Evolutionary conservation across 257 asterid genomes (phyloP).

Genomic region (Pogostemon cablin): DNA sequence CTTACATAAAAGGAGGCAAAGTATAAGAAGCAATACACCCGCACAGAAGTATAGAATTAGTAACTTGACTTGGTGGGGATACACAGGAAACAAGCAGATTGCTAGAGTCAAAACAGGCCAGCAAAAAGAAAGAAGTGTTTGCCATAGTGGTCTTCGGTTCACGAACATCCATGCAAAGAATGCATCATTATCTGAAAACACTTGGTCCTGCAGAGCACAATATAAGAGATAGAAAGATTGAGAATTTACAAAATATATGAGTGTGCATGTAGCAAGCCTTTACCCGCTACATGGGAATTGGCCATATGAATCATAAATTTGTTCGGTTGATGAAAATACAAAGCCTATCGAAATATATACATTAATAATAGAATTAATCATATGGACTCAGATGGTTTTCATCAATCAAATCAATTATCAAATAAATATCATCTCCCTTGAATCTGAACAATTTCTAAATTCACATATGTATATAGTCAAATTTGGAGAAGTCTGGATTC

Average conservation of each 20-base stretch:
- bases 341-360: slow-evolving; percentile 16
- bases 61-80: slow-evolving; percentile 93
- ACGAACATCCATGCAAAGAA: slow-evolving; percentile 97
- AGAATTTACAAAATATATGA: background rate
- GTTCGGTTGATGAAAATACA: background rate
- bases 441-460: background rate
- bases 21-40: slow-evolving; percentile 85
- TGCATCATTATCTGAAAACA: slow-evolving; percentile 90
- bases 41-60: slow-evolving; percentile 94
- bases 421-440: background rate
- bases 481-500: slow-evolving; percentile 15
- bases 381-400: background rate
- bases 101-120: slow-evolving; percentile 98
- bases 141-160: slow-evolving; percentile 94
- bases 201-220: slow-evolving; percentile 77
- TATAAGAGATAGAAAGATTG: slow-evolving; percentile 19
- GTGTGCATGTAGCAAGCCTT: background rate
- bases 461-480: background rate
- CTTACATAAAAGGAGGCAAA: slow-evolving; percentile 80
- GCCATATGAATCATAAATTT: background rate
- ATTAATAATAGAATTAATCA: background rate
- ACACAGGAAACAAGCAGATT: slow-evolving; percentile 97
- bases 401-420: slow-evolving; percentile 7
- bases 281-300: background rate
- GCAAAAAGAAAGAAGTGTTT: slow-evolving; percentile 93